Base-by-base conservation (phyloP, 2,329 filamentous ascomycete species). In the Neopestalotiopsis clavispora region DNA sequence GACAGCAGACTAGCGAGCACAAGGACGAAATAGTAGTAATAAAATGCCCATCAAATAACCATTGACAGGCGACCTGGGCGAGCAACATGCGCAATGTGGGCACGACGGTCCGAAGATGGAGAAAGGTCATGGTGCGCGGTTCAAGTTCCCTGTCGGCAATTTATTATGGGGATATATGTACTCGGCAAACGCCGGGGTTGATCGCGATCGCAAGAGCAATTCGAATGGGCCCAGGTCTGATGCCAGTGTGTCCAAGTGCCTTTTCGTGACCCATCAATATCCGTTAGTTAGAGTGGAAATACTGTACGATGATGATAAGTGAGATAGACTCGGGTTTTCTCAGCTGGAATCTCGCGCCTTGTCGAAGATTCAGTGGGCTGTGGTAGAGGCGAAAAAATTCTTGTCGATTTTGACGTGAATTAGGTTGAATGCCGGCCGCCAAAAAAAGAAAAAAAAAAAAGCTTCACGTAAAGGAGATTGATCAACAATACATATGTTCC, bases 141-240 rank as follows among this genome's bases (percentile, higher is more conserved):
- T 6, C n/a, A 20, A 23, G 49, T 28, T 57, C 63, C 63, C 63
- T 65, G 63, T 65, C 63, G 28, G 17, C 42, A 65, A 65, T 65
- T 34, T 65, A 65, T 56, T 23, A n/a, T 45, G 28, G 56, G 12
- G 30, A 5, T 52, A 65, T 57, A 17, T 23, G 7, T n/a, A 30
- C 38, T 12, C 42, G 45, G 42, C 61, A 23, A 45, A 23, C 10
- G 30, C 59, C n/a, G n/a, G 32, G 34, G 17, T 40, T 38, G 28
- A 20, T 38, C 40, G 34, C 34, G 40, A 23, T 64, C 34, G 38
- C 40, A 20, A 9, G 30, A n/a, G 34, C 34, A 38, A 28, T 28
- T 28, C 23, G 23, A 3, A 28, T 28, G 23, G 23, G 23, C 23
- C 23, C 23, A 28, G 23, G 23, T 28, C 23, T 28, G 23, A 28